Evolutionary conservation across 164 flowering plant genomes (phyloP).

Genomic region (Dillenia suffruticosa): DNA sequence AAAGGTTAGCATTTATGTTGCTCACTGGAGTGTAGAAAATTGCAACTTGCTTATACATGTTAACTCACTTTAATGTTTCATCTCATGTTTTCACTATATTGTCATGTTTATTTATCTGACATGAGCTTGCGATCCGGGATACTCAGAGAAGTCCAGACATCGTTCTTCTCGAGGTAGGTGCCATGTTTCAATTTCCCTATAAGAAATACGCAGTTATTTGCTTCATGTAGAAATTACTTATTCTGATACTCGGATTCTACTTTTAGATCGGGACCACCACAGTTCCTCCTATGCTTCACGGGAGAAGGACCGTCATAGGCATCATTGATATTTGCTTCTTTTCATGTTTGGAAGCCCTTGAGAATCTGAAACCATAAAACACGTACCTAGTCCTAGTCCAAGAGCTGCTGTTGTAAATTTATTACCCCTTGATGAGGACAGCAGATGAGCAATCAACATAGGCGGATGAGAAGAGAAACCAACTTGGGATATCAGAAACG

Average conservation of each 20-base stretch:
- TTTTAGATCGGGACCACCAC: constrained; percentile 58
- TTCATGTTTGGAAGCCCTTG: too few species aligned
- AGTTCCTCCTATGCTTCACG: constrained; percentile 61
- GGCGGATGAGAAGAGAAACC: too few species aligned
- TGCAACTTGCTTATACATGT: neutral
- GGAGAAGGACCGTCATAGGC: constrained; percentile 83
- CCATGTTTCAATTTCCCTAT: neutral
- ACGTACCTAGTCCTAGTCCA: too few species aligned
- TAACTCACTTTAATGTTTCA: neutral
- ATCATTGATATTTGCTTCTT: constrained; percentile 28
- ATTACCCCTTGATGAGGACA: too few species aligned
- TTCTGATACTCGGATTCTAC: constrained; percentile 1
- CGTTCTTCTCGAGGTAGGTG: constrained; percentile 73
- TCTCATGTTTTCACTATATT: neutral
- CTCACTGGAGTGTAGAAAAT: neutral
- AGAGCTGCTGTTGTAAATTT: too few species aligned
- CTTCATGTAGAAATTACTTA: neutral
- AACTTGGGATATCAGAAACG: too few species aligned
- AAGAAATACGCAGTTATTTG: neutral
- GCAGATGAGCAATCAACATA: too few species aligned
- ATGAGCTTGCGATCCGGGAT: constrained; percentile 28
- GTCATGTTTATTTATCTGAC: neutral
- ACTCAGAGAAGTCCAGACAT: constrained; percentile 67
- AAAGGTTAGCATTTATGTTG: constrained; percentile 57
- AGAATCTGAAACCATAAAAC: too few species aligned